phyloP scores from a whole-genome alignment of 2,329 filamentous ascomycete genomes.

The Alternaria metachromatica region DNA sequence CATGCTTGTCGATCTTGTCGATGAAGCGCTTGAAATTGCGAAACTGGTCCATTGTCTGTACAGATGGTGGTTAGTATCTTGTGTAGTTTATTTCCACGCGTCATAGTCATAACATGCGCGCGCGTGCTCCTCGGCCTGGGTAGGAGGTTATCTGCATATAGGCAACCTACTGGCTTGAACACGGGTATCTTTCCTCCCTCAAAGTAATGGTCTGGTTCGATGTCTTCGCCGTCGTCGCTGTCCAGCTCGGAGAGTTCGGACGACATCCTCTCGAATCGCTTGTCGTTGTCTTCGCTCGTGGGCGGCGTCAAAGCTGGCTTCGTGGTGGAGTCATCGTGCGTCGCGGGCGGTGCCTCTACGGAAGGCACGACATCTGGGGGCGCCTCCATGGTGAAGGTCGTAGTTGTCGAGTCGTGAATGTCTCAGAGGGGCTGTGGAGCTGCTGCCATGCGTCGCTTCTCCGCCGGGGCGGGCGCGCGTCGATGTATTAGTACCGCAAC shows the following conservation, averaged over 20 bases:
- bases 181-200: slow-evolving; percentile 83
- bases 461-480: slow-evolving; percentile 34
- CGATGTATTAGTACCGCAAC: slow-evolving; percentile 22
- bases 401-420: slow-evolving; percentile 15
- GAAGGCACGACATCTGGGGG: slow-evolving; percentile 41
- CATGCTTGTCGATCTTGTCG: slow-evolving; percentile 87
- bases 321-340: slow-evolving; percentile 34
- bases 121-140: background rate
- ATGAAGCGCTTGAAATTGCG: slow-evolving; percentile 92
- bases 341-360: slow-evolving; percentile 37
- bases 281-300: slow-evolving; percentile 59
- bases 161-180: slow-evolving; percentile 77
- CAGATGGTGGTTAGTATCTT: slow-evolving; percentile 24
- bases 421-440: slow-evolving; percentile 27
- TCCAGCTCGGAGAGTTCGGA: slow-evolving; percentile 58
- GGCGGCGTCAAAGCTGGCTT: slow-evolving; percentile 58
- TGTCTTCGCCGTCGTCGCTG: slow-evolving; percentile 65
- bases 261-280: slow-evolving; percentile 53
- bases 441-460: slow-evolving; percentile 33
- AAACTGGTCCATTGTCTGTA: slow-evolving; percentile 86
- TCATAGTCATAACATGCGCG: background rate
- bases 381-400: slow-evolving; percentile 34
- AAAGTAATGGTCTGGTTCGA: slow-evolving; percentile 87
- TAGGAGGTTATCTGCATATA: slow-evolving; percentile 1
- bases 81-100: background rate